Percentiles rank a stretch among this genome's conserved stretches.
These are phyloP conservation scores for Grosmannia penicillata DNA, from an alignment of 2,329 filamentous ascomycete genomes.

Conservation along the genomic window DNA sequence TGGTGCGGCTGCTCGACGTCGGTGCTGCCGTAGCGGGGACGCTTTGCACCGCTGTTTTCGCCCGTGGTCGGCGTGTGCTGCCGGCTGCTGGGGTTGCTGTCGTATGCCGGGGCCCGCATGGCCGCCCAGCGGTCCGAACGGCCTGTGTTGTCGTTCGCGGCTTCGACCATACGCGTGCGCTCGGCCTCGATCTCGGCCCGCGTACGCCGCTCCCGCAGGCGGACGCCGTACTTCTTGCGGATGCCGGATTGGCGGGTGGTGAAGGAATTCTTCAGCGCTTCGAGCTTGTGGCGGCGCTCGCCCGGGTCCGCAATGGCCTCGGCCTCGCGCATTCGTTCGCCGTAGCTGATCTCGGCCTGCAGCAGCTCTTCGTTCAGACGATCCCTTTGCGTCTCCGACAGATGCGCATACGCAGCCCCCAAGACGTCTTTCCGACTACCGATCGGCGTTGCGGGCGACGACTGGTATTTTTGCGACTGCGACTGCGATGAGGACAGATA, in stretches of 20 bases:
- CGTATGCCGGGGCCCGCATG: no score
- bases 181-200: conserved; percentile 29
- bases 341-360: conserved; percentile 23
- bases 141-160: no score
- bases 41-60: no score
- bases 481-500: neutral
- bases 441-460: conserved; percentile 4
- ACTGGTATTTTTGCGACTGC: neutral
- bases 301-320: conserved; percentile 20
- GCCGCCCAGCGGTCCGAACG: no score
- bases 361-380: conserved; percentile 22
- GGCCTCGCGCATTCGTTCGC: conserved; percentile 26
- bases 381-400: conserved; percentile 18
- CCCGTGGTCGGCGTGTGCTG: no score
- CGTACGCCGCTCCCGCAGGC: conserved; percentile 32
- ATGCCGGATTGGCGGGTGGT: conserved; percentile 41
- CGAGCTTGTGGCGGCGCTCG: conserved; percentile 18
- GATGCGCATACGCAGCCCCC: conserved; percentile 25
- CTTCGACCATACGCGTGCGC: conserved; percentile 21
- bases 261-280: conserved; percentile 34
- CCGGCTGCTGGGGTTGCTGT: no score
- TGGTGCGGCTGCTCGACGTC: no score
- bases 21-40: no score
- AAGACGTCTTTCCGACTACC: neutral
- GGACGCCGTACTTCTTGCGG: conserved; percentile 42